A percentile compares a stretch with the other conserved stretches of the same genome.
Conservation (phyloP, 73 alveolate genomes). For the Tetrahymena elliotti region DNA sequence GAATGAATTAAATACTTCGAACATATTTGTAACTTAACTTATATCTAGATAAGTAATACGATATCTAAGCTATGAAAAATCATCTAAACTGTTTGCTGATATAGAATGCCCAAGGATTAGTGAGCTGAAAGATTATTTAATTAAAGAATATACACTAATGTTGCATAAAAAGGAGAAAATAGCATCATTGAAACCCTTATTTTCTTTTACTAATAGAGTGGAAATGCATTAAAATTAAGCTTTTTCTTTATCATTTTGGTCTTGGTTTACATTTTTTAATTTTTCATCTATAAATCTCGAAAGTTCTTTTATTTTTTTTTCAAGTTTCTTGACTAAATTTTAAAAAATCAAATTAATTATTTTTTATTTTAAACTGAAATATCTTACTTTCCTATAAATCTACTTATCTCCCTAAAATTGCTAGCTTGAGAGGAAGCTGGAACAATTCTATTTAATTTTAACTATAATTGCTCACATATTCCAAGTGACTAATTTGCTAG, state of each 20-base stretch:
- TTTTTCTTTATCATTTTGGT: background rate
- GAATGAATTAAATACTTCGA: background rate
- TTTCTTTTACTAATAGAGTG: background rate
- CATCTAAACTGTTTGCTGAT: background rate
- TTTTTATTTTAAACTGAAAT: background rate
- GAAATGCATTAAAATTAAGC: background rate
- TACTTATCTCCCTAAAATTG: background rate
- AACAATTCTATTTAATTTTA: background rate
- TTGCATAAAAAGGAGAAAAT: background rate
- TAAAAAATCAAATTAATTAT: background rate
- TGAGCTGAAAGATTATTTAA: background rate
- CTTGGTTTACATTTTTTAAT: background rate
- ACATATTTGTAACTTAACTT: background rate
- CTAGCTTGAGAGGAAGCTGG: background rate
- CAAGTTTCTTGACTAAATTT: too few relatives aligned
- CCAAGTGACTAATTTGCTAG: background rate
- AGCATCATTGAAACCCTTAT: background rate
- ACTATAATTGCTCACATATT: background rate
- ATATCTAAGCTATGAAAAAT: background rate
- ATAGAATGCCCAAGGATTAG: background rate
- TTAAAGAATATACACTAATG: background rate
- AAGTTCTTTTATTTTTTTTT: background rate
- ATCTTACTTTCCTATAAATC: background rate
- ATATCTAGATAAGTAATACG: background rate
- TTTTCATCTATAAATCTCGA: background rate